Base-by-base conservation (phyloP, 2,329 filamentous ascomycete genomes). In the Beauveria australis region DNA sequence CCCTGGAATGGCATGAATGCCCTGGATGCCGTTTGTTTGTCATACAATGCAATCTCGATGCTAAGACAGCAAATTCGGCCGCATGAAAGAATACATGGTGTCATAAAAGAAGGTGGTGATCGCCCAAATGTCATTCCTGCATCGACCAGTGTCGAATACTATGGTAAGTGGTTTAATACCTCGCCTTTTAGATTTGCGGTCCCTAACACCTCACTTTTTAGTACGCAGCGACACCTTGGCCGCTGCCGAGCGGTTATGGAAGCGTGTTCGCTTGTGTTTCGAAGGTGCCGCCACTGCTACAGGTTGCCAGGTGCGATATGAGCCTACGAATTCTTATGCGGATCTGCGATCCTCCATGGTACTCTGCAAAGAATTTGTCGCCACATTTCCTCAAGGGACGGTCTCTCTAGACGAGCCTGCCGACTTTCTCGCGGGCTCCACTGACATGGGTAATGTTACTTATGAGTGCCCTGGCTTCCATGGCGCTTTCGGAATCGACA, bases 1-100 rank as follows among this genome's bases (percentile, higher is more conserved):
- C 79, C 79, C 0, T 81, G 78, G 78, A 73, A 79, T 19, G 79
- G 79, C 3, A 67, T 76, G 54, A 82, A 82, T 64, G 79, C 79
- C 0, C 72, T 81, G 2, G 79, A 82, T 63, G 79, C 79, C 8
- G 66, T 79, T 10, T 75, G 80, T 1, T 64, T 73, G 7, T 69
- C 70, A 0, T 74, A 75, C 65, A 75, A 71, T 70, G 58, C 73
- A 63, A 70, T 82, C 48, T 72, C 75, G 16, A 72, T 79, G 61
- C 66, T 81, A 30, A 74, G 79, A 3, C 79, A 83, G 69, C 80
- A 83, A 65, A 74, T 79, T 9, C 69, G 69, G 6, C 78, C 79
- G 0, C 70, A 76, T 10, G 74, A 81, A 61, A 75, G 80, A 16
- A 74, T 83, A n/a, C 78, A 82, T 63, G 78, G 76, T 51, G 74